Percentiles rank a stretch among this genome's conserved stretches.
Evolutionary conservation across 805 yeast genomes (phyloP).

Genomic region (Teunomyces kruisii): DNA sequence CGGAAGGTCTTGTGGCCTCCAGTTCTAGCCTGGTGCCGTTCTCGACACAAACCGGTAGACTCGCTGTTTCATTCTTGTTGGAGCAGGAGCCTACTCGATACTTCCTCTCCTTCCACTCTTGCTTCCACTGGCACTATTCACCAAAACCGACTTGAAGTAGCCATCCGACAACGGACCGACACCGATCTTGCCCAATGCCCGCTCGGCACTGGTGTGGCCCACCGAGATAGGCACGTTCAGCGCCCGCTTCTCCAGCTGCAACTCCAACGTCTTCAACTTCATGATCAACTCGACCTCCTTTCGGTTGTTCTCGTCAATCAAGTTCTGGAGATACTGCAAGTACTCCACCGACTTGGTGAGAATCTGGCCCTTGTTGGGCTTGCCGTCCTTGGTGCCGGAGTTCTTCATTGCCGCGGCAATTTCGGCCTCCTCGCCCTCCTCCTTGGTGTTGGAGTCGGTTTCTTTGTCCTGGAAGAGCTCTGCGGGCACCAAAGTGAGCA

Average conservation of each 20-base stretch:
- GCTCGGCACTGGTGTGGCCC: constrained; percentile 75
- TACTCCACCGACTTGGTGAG: constrained; percentile 74
- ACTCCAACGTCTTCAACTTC: constrained; percentile 56
- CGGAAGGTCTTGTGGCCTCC: too few relatives aligned
- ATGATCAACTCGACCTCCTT: constrained; percentile 73
- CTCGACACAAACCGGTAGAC: too few relatives aligned
- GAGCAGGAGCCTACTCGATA: not conserved
- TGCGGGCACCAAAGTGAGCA: constrained; percentile 36
- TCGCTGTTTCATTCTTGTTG: too few relatives aligned
- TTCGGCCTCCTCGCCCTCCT: constrained; percentile 18
- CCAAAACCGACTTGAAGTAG: constrained; percentile 19
- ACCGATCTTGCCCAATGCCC: constrained; percentile 72
- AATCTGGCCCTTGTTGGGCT: constrained; percentile 83
- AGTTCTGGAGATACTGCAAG: constrained; percentile 62
- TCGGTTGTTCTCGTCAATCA: constrained; percentile 76
- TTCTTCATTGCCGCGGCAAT: constrained; percentile 32
- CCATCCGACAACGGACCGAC: constrained; percentile 71
- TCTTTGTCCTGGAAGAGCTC: constrained; percentile 33
- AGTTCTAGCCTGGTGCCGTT: too few relatives aligned
- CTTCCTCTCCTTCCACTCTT: constrained; percentile 10
- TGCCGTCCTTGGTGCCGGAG: constrained; percentile 75
- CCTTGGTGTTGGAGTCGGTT: constrained; percentile 9
- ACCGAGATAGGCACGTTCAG: constrained; percentile 42
- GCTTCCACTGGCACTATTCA: constrained; percentile 10
- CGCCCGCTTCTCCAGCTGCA: constrained; percentile 35